Conservation (phyloP, 2,329 filamentous ascomycete genomes). For the Aureobasidium leucospermi region DNA sequence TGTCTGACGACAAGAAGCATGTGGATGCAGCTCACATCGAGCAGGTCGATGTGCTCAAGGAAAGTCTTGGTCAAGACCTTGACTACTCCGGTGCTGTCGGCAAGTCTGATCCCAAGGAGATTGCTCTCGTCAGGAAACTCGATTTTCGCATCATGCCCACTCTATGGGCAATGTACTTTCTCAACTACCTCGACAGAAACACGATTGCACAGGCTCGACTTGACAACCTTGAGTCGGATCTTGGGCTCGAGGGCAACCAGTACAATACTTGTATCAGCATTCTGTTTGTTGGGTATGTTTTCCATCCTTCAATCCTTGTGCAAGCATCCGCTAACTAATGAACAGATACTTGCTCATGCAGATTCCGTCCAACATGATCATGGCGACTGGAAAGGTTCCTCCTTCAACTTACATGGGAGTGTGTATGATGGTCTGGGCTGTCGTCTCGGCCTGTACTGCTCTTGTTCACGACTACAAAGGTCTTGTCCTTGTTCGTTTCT, state of each 20-base stretch:
- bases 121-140: constrained; percentile 34
- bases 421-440: constrained; percentile 50
- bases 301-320: constrained; percentile 43
- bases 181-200: constrained; percentile 58
- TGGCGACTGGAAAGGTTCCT: constrained; percentile 34
- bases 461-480: constrained; percentile 41
- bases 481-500: constrained; percentile 46
- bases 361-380: constrained; percentile 48
- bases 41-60: neutral
- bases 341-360: constrained; percentile 45
- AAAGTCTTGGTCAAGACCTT: neutral
- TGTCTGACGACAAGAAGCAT: neutral
- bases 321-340: constrained; percentile 16
- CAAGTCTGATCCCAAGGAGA: neutral
- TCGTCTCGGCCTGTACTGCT: constrained; percentile 45
- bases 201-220: constrained; percentile 59
- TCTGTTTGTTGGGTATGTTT: constrained; percentile 52
- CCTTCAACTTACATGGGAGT: constrained; percentile 45
- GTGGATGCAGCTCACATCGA: neutral
- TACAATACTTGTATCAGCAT: constrained; percentile 51
- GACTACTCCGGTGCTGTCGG: neutral
- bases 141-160: constrained; percentile 40
- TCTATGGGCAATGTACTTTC: constrained; percentile 44
- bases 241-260: constrained; percentile 49
- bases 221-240: constrained; percentile 47